Conservation (phyloP, 225 moss, liverwort and hornwort species). For the Thuidium tamariscinum region DNA sequence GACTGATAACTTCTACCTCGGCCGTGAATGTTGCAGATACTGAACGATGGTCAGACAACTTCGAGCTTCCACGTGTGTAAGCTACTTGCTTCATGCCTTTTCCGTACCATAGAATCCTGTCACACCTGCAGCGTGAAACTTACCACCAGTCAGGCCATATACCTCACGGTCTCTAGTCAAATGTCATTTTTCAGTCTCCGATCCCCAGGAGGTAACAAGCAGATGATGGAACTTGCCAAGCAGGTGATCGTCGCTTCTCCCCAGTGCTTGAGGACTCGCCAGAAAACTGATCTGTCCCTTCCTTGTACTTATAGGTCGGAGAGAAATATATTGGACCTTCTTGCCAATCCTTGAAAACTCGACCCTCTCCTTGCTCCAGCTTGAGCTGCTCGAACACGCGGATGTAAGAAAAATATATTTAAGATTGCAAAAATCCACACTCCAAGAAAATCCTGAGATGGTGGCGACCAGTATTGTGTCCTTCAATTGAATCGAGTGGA, state of each 20-base stretch:
- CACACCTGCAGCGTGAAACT: constrained; percentile 35
- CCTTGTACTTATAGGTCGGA: constrained; percentile 49
- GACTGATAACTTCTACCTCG: constrained; percentile 37
- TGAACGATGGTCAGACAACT: constrained; percentile 53
- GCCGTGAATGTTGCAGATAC: constrained; percentile 39
- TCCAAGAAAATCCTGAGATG: neutral
- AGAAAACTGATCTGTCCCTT: constrained; percentile 44
- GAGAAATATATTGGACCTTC: constrained; percentile 37
- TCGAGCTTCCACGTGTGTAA: constrained; percentile 24
- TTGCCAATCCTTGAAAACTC: constrained; percentile 42
- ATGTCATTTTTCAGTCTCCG: neutral
- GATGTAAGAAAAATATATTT: neutral
- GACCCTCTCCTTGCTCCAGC: constrained; percentile 46
- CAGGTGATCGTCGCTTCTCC: constrained; percentile 48
- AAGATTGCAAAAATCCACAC: neutral
- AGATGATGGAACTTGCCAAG: constrained; percentile 22
- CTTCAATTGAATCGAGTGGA: neutral
- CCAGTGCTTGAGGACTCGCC: constrained; percentile 25
- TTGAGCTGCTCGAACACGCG: constrained; percentile 26
- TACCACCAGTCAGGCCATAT: neutral
- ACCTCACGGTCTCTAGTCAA: neutral
- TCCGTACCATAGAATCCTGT: constrained; percentile 48
- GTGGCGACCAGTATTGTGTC: neutral
- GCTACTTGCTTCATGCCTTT: constrained; percentile 31
- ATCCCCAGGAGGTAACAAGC: neutral